Base-by-base conservation (phyloP, 495 filamentous ascomycete genomes). In the Penicillium tannophilum region DNA sequence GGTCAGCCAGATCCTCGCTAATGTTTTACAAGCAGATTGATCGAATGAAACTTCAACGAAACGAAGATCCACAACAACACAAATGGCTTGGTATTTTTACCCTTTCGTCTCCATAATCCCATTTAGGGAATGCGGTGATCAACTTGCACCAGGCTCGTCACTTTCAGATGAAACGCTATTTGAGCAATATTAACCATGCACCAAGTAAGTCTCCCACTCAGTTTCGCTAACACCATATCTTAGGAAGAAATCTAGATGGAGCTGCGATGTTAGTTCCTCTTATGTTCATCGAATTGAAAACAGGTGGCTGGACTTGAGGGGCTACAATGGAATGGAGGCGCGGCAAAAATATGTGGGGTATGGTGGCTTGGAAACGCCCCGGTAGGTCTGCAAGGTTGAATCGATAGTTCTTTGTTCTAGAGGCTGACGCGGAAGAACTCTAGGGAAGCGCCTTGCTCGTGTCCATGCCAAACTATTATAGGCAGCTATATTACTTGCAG, bases 401-500 rank as follows among this genome's bases (percentile, higher is more conserved):
- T 67, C 74, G 72, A 26, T 48, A 2, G 2, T 16, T 10, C 7
- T 49, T 4, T 49, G 9, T 49, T 41, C 39, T 17, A 41, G 16
- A n/a, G 16, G 16, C 7, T 4, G 39, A 7, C 39, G 12, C 14
- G 16, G 14, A 8, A 17, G 5, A 41, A 17, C 10, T 41, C 14
- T 17, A 41, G 16, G 16, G 14, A 41, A 7, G 14, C 16, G 14
- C 16, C 39, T 41, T 41, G 16, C 39, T 41, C 39, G 39, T 41
- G 14, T 41, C 16, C 39, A 17, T 23, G 23, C 20, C 45, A 28
- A 11, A 23, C 2, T 23, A 23, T 28, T 4, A 41, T 52, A 52
- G 49, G 49, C 49, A 36, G 49, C 35, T 9, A 14, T 17, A 39
- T 39, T 52, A 3, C 46, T 8, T 41, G 39, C 39, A 41, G 35